A percentile compares a stretch with the other conserved stretches of the same genome.
Evolutionary conservation across 1,284 basidiomycete species (phyloP).

Genomic region (Cryptococcus hybrid): DNA sequence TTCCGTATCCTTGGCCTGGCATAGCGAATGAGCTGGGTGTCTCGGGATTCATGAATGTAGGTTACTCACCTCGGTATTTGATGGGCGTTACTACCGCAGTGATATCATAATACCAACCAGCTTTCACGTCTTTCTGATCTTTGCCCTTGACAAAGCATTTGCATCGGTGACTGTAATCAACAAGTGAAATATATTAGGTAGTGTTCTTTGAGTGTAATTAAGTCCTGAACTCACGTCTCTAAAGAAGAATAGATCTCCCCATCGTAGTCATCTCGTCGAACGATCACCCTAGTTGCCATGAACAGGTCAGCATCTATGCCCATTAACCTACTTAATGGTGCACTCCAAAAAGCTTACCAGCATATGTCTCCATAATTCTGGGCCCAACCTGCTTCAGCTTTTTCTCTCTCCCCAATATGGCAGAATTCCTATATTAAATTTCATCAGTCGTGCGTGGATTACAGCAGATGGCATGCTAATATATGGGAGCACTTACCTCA

Average conservation of each 20-base stretch:
- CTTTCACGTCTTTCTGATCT: conserved; percentile 11
- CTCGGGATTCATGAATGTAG: not conserved
- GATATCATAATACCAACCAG: conserved; percentile 23
- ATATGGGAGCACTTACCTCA: not conserved
- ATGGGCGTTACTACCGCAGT: conserved; percentile 30
- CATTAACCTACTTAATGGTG: not conserved
- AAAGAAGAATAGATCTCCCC: conserved; percentile 5
- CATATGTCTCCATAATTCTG: not conserved
- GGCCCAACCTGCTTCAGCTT: not conserved
- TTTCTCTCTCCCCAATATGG: not conserved
- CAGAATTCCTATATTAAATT: not conserved
- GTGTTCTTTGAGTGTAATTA: no score
- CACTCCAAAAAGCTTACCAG: conserved; percentile 1
- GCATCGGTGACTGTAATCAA: conserved; percentile 11
- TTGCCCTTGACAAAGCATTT: conserved; percentile 17
- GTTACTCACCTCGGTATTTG: conserved; percentile 19
- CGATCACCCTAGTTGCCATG: conserved; percentile 5
- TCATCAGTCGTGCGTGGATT: no score
- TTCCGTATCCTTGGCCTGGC: conserved; percentile 5
- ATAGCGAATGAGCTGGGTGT: not conserved
- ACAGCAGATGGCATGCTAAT: no score
- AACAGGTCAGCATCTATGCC: not conserved
- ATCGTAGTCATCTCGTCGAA: conserved; percentile 6
- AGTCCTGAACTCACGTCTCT: conserved; percentile 3
- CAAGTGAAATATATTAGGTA: no score